These are phyloP conservation scores for Globisporangium paroecandrum DNA, from an alignment of 352 stramenopile species.

Conservation along the genomic window DNA sequence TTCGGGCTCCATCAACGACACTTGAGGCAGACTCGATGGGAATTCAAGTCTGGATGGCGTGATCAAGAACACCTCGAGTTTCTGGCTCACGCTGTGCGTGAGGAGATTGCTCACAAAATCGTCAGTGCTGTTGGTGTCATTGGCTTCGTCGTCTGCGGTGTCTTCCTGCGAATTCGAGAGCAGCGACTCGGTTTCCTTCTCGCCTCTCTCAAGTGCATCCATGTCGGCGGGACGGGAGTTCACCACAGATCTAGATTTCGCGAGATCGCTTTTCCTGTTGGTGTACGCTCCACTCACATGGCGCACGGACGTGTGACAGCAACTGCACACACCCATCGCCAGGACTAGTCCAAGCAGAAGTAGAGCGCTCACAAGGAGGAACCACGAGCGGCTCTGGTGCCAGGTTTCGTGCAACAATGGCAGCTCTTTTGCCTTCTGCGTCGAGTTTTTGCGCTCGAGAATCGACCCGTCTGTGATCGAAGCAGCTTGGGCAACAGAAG, in stretches of 20 bases:
- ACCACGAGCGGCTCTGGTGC: conserved; percentile 31
- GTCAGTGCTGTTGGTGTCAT: not conserved
- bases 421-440: not conserved
- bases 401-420: conserved; percentile 23
- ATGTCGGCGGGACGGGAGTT: not conserved
- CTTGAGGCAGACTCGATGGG: not conserved
- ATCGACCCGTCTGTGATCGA: not conserved
- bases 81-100: not conserved
- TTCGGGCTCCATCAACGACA: not conserved
- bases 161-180: conserved; percentile 1
- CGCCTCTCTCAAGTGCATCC: not conserved
- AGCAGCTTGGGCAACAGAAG: conserved; percentile 4
- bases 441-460: not conserved
- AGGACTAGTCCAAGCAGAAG: conserved; percentile 20
- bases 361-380: conserved; percentile 24
- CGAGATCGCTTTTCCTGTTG: conserved; percentile 5
- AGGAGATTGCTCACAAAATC: not conserved
- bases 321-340: not conserved
- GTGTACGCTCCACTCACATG: conserved; percentile 1
- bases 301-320: conserved; percentile 1
- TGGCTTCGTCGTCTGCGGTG: not conserved
- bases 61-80: conserved; percentile 7
- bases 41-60: not conserved
- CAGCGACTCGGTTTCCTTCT: conserved; percentile 11
- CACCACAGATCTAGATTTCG: not conserved